Percentiles rank a stretch among this genome's conserved stretches.
These are phyloP conservation scores for Trichosanthes truncata DNA, from an alignment of 306 rosid species.

Conservation along the genomic window DNA sequence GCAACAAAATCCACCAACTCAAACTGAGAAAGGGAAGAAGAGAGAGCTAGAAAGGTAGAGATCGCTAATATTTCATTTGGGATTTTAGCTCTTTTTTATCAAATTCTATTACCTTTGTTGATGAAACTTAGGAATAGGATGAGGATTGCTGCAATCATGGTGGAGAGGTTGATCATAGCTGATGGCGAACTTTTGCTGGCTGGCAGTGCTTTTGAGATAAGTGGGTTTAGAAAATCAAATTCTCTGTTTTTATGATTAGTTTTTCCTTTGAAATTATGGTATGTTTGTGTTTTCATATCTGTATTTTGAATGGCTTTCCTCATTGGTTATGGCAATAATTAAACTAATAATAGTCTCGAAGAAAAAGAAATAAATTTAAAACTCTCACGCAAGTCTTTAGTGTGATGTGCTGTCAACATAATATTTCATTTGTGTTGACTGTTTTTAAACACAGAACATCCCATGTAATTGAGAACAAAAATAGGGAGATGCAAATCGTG, in stretches of 20 bases:
- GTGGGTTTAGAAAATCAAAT: neutral
- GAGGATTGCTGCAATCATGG: conserved; percentile 4
- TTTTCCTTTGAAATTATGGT: neutral
- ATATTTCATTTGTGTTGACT: neutral
- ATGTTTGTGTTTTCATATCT: neutral
- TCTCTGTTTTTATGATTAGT: neutral
- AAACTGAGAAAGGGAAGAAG: neutral
- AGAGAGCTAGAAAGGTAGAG: conserved; percentile 1
- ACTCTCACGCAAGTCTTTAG: conserved; percentile 2
- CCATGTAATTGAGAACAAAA: neutral
- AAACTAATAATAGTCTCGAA: neutral
- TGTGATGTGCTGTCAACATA: conserved; percentile 8
- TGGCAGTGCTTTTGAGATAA: neutral
- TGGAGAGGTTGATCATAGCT: conserved; percentile 4
- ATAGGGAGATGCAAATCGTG: neutral
- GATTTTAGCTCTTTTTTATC: neutral
- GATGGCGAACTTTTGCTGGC: neutral
- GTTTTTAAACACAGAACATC: neutral
- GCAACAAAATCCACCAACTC: conserved; percentile 10
- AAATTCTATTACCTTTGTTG: neutral
- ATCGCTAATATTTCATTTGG: neutral
- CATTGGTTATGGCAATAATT: conserved; percentile 4
- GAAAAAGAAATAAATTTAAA: neutral
- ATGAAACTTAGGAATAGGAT: conserved; percentile 11
- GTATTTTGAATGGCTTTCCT: neutral